Conservation (phyloP, 306 rosid genomes). For the Lathyrus sativus region DNA sequence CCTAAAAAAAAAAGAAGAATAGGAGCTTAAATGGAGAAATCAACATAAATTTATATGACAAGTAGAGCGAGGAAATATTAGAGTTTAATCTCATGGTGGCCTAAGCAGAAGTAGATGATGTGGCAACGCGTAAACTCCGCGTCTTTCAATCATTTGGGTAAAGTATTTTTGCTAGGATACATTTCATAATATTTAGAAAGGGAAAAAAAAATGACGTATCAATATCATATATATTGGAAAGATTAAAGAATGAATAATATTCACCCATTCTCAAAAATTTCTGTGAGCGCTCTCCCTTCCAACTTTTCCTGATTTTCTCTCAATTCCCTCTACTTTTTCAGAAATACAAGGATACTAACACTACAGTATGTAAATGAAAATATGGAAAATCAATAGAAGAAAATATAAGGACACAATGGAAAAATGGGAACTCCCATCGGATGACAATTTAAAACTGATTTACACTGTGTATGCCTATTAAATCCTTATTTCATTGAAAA, state of each 20-base stretch:
- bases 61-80: constrained; percentile 8
- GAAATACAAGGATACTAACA: neutral
- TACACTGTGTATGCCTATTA: neutral
- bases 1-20: neutral
- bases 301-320: neutral
- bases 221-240: constrained; percentile 2
- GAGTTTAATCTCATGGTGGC: constrained; percentile 15
- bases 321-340: neutral
- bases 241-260: neutral
- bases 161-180: constrained; percentile 5
- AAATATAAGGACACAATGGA: neutral
- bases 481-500: neutral
- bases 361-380: neutral
- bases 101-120: neutral
- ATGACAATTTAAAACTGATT: neutral
- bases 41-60: constrained; percentile 21
- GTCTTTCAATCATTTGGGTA: constrained; percentile 25
- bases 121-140: constrained; percentile 20
- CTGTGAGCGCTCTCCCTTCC: neutral
- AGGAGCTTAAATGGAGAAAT: constrained; percentile 5
- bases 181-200: constrained; percentile 17
- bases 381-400: too few relatives aligned
- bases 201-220: constrained; percentile 17
- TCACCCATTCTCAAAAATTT: neutral
- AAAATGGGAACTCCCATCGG: neutral